Base-by-base conservation (phyloP, 345 rosid genomes). In the Anacardium occidentale region DNA sequence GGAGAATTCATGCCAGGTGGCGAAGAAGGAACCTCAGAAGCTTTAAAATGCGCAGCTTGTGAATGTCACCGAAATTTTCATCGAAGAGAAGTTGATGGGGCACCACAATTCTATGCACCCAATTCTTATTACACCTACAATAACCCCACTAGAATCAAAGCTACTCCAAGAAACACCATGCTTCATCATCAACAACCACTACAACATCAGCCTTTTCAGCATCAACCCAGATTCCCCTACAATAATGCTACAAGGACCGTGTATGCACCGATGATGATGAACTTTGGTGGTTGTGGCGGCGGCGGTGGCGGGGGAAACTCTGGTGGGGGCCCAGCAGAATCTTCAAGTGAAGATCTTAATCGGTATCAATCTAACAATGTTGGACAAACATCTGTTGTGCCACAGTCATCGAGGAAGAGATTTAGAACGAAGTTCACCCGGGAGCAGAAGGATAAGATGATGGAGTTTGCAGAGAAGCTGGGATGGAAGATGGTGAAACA, bases 221-320 rank as follows among this genome's bases (percentile, higher is more conserved):
- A 75, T 21, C 77, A 76, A 62, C 83, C 74, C 14, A 74, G 69
- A 65, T 47, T 65, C 15, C 18, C 69, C 15, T 65, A 65, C 26
- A 48, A 21, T 25, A 48, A 55, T 50, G 20, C 74, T 24, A 1
- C 66, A 3, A 6, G 82, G 0, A 64, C 57, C 25, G 64, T 78
- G 24, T 22, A 63, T 75, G 76, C 83, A 56, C 94, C 90, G 6
- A 66, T 82, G 47, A 89, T 89, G 89, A 84, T 91, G 93, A 73
- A 78, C 51, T 89, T 91, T 7, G 88, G 89, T 3, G 80, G 89
- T 2, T 82, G 82, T 0, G 75, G 83, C 52, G n/a, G n/a, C n/a
- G 42, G 42, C 9, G 42, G 42, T 1, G 12, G 2, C 5, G 29
- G 60, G 53, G 53, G 68, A 37, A 6, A 76, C 55, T 53, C 80